phyloP scores from a whole-genome alignment of 169 alveolate species.

The Cystoisospora suis region DNA sequence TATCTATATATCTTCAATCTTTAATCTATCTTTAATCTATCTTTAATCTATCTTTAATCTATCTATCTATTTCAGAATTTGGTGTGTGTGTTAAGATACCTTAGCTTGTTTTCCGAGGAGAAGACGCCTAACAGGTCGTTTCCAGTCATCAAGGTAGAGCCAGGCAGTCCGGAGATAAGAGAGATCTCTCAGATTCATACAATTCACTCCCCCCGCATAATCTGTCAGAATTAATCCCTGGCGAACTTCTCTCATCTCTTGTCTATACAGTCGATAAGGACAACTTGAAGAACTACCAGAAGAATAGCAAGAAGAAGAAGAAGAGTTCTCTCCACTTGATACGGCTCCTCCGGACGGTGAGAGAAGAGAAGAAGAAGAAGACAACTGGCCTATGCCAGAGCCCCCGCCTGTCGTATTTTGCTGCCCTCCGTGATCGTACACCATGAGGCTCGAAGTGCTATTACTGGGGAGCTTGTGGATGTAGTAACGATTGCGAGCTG shows the following conservation, averaged over 20 bases:
- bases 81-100: background rate
- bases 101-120: conserved; percentile 46
- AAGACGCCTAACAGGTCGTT: conserved; percentile 48
- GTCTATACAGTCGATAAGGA: no score
- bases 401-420: no score
- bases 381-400: no score
- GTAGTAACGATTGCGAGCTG: background rate
- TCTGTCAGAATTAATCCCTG: conserved; percentile 50
- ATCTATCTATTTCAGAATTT: background rate
- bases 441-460: no score
- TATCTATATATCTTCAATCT: background rate
- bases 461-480: conserved; percentile 16
- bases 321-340: no score
- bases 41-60: no score
- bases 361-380: no score
- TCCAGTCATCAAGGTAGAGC: conserved; percentile 57
- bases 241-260: conserved; percentile 32
- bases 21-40: background rate
- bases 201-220: conserved; percentile 35
- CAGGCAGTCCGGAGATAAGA: conserved; percentile 35
- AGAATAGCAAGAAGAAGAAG: no score
- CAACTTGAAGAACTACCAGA: no score
- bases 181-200: conserved; percentile 35
- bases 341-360: no score
- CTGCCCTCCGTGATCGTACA: no score